Conservation (phyloP, 805 yeast genomes). For the Yamadazyma sp. region DNA sequence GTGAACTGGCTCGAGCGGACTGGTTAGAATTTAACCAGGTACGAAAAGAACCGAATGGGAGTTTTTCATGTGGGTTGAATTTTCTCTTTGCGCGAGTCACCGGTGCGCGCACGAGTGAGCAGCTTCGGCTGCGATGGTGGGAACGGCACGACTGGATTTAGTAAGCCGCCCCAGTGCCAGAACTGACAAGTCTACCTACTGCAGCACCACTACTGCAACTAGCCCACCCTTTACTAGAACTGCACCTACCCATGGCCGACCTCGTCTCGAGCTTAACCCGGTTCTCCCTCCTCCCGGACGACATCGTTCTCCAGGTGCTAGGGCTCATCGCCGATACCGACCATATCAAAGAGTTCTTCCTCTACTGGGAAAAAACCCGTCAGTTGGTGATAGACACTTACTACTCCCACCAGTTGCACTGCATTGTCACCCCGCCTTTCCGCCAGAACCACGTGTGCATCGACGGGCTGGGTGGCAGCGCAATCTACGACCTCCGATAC, state of each 20-base stretch:
- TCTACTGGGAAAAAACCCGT: constrained; percentile 21
- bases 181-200: background rate
- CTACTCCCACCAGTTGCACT: constrained; percentile 33
- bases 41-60: no score
- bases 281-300: constrained; percentile 20
- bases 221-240: background rate
- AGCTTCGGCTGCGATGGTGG: no score
- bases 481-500: constrained; percentile 20
- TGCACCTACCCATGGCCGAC: no score
- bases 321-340: constrained; percentile 19
- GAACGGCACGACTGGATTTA: background rate
- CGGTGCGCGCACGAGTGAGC: background rate
- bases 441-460: constrained; percentile 13
- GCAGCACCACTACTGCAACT: background rate
- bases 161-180: no score
- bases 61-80: no score
- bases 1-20: no score
- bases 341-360: constrained; percentile 24
- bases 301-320: constrained; percentile 21
- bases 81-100: constrained; percentile 1
- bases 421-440: constrained; percentile 27
- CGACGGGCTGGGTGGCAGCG: constrained; percentile 8
- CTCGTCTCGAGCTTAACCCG: background rate
- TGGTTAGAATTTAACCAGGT: no score
- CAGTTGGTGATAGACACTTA: constrained; percentile 24